Evolutionary conservation across 2,329 filamentous ascomycete genomes (phyloP).

Genomic region (Aspergillus sclerotialis): DNA sequence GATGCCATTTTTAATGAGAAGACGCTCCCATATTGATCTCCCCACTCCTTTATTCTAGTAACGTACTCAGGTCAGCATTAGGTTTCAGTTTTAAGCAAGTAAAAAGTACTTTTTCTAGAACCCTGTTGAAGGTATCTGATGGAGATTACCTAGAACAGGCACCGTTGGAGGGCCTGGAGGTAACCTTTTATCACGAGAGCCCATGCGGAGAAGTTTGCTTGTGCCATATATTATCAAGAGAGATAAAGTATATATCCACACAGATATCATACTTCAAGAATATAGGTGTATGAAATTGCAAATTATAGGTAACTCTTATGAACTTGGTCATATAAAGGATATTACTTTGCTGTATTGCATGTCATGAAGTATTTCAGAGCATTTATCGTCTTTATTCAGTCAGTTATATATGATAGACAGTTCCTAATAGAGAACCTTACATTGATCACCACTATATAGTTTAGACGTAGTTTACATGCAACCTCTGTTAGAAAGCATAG

Average conservation of each 20-base stretch:
- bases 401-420: too few relatives aligned
- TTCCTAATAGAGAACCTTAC: too few relatives aligned
- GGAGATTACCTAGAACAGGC: constrained; percentile 2
- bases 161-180: constrained; percentile 1
- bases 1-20: constrained; percentile 1
- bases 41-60: background rate
- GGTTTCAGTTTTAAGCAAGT: background rate
- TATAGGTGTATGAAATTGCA: constrained; percentile 1
- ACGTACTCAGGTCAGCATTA: background rate
- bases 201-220: constrained; percentile 1
- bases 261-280: constrained; percentile 1
- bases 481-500: too few relatives aligned
- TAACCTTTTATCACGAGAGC: constrained; percentile 1
- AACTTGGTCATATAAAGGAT: too few relatives aligned
- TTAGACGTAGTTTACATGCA: too few relatives aligned
- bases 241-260: constrained; percentile 2
- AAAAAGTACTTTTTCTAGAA: constrained; percentile 1
- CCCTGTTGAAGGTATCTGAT: constrained; percentile 1
- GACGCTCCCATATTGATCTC: constrained; percentile 1
- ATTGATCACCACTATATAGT: too few relatives aligned
- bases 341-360: too few relatives aligned
- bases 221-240: constrained; percentile 1
- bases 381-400: too few relatives aligned
- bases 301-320: background rate
- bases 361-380: too few relatives aligned